Base-by-base conservation (phyloP, 306 rosid genomes). In the Prosopis cineraria region DNA sequence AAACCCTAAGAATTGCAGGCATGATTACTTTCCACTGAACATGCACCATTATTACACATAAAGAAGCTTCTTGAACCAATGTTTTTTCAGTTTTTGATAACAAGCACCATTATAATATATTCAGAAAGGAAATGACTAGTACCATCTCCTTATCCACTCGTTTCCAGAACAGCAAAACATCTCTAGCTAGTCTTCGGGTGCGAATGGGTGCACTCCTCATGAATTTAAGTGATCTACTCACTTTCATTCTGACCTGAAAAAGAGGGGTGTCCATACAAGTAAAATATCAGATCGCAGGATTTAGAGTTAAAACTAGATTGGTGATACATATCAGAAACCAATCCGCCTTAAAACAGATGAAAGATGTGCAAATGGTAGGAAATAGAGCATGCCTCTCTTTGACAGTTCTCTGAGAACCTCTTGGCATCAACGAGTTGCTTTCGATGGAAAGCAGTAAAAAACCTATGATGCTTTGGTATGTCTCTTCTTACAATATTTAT, bases 121-220 rank as follows among this genome's bases (percentile, higher is more conserved):
- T 74, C 29, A 63, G 30, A 19, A 67, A 78, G 39, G 71, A 79
- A 79, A 53, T 40, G 53, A 80, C 78, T 69, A 56, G 48, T 88
- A 96, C 99, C 98, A 91, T 93, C 86, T 96, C 99, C 82, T 91
- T 96, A 60, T 93, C 99, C 68, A 93, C 89, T 88, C 98, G 87
- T 80, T 96, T 96, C 98, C 98, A 96, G 85, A 87, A 87, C 20
- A 96, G 90, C 75, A 93, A 75, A 93, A 93, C 91, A 78, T 96
- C 99, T 80, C 98, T 91, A 81, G 99, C 89, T 74, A 96, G 78
- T 84, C 90, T 96, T 76, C 98, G 88, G 60, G 99, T 93, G 74
- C 98, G 98, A 78, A 90, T 85, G 60, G 91, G 63, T 33, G 97
- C 98, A 84, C 87, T 86, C 87, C 85, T 90, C 72, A 88, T 87